Base-by-base conservation (phyloP, 768 basidiomycete species). In the Mrakia blollopis region DNA sequence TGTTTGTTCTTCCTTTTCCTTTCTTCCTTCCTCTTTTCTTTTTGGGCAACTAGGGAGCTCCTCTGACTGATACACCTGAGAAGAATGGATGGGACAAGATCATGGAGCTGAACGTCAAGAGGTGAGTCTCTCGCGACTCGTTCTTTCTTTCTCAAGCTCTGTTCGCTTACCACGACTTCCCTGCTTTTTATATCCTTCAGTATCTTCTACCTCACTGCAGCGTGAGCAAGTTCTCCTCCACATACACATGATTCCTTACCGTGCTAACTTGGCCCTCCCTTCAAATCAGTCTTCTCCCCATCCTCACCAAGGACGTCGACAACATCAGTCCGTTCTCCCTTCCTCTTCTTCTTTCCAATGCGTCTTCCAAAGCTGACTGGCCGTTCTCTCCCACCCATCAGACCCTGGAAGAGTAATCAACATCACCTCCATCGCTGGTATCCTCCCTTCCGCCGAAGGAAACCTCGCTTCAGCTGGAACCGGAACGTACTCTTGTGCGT, bases 21-120 rank as follows among this genome's bases (percentile, higher is more conserved):
- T n/a, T n/a, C n/a, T n/a, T n/a, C n/a, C 6, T 7, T 32, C 18
- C 50, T 47, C 35, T 65, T 41, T 63, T 32, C 62, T 61, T 37
- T n/a, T 62, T 5, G 35, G 63, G 18, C 32, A 5, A 50, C 47
- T 65, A 68, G 92, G 92, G 91, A 25, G 88, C 89, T 11, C 86
- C 88, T 0, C 91, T 87, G 81, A 85, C 87, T 14, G 86, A 89
- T 82, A 84, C 91, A 78, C 91, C 92, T 0, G 92, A 93, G 83
- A 89, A 89, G 79, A 89, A 89, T 79, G 92, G 93, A 1, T 94
- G 93, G 93, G 92, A 94, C 79, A 89, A 90, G 50, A 86, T 94
- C 54, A 87, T 93, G 82, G 88, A 88, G 30, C 88, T 93, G 52
- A 94, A 94, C 81, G 92, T 94, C 72, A 94, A 94, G 85, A 89